Conservation (phyloP, 768 basidiomycete genomes). For the Kwoniella mangroviensis region DNA sequence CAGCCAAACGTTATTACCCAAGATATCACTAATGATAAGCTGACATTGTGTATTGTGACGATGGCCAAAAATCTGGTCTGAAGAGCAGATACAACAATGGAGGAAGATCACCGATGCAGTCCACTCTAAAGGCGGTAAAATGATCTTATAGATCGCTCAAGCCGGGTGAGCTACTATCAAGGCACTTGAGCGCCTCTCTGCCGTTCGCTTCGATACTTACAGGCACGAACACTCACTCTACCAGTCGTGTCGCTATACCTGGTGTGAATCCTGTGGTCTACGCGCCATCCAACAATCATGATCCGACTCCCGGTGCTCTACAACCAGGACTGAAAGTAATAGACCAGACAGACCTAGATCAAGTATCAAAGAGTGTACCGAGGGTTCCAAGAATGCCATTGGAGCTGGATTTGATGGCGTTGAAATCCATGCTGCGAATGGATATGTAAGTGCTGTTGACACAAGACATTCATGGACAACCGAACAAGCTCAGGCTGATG, state of each 20-base stretch:
- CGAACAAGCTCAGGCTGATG: neutral
- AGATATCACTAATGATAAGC: neutral
- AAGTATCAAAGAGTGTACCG: slow-evolving; percentile 61
- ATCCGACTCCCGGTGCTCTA: neutral
- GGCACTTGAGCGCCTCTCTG: no score
- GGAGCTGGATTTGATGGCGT: slow-evolving; percentile 72
- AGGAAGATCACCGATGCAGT: slow-evolving; percentile 66
- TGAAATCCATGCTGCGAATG: slow-evolving; percentile 62
- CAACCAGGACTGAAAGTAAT: slow-evolving; percentile 20
- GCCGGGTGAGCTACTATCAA: slow-evolving; percentile 55
- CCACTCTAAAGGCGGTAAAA: slow-evolving; percentile 63
- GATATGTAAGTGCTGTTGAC: slow-evolving; percentile 34
- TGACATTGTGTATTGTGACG: neutral
- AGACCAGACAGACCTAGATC: slow-evolving; percentile 60
- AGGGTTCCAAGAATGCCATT: slow-evolving; percentile 67
- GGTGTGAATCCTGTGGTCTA: neutral
- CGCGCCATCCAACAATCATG: neutral
- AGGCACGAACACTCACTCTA: neutral
- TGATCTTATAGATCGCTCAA: slow-evolving; percentile 67
- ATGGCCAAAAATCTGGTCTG: slow-evolving; percentile 2
- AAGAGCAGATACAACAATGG: slow-evolving; percentile 66
- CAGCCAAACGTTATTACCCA: neutral
- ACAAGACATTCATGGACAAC: neutral
- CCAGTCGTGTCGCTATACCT: slow-evolving; percentile 13
- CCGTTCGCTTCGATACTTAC: neutral